Conservation (phyloP, 106 monocot species). For the Allium sativum region DNA sequence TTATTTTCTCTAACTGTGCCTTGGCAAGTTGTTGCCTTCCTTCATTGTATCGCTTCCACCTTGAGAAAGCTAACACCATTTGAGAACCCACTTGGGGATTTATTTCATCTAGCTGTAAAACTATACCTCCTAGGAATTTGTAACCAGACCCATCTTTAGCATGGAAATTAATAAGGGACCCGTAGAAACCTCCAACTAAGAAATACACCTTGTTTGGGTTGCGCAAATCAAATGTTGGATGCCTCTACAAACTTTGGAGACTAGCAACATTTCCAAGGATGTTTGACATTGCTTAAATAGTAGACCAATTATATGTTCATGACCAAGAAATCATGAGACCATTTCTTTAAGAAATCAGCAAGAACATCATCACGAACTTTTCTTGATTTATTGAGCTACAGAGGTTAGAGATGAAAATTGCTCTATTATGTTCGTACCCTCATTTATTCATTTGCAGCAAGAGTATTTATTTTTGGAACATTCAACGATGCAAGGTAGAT, state of each 20-base stretch:
- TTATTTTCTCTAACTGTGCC: constrained; percentile 83
- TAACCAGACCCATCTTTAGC: constrained; percentile 98
- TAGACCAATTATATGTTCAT: constrained; percentile 93
- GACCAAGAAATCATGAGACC: constrained; percentile 87
- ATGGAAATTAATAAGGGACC: constrained; percentile 88
- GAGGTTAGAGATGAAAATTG: constrained; percentile 88
- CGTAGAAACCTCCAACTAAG: constrained; percentile 87
- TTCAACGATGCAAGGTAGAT: constrained; percentile 71
- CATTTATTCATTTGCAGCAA: constrained; percentile 72
- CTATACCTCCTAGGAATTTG: constrained; percentile 88
- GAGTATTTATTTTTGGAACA: constrained; percentile 52
- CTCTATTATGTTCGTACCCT: constrained; percentile 93
- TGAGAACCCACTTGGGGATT: constrained; percentile 98
- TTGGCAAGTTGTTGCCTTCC: constrained; percentile 72
- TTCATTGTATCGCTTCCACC: constrained; percentile 91
- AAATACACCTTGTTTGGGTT: constrained; percentile 99
- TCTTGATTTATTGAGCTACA: constrained; percentile 76
- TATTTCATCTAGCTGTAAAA: constrained; percentile 79
- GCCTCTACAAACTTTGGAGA: constrained; percentile 69
- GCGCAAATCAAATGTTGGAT: constrained; percentile 91
- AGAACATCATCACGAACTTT: constrained; percentile 68
- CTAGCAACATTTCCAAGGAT: constrained; percentile 84
- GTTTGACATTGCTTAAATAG: constrained; percentile 89
- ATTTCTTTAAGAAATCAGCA: constrained; percentile 84
- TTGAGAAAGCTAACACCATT: constrained; percentile 90